Base-by-base conservation (phyloP, 2,329 filamentous ascomycete genomes). In the Corniculantispora saksenae region DNA sequence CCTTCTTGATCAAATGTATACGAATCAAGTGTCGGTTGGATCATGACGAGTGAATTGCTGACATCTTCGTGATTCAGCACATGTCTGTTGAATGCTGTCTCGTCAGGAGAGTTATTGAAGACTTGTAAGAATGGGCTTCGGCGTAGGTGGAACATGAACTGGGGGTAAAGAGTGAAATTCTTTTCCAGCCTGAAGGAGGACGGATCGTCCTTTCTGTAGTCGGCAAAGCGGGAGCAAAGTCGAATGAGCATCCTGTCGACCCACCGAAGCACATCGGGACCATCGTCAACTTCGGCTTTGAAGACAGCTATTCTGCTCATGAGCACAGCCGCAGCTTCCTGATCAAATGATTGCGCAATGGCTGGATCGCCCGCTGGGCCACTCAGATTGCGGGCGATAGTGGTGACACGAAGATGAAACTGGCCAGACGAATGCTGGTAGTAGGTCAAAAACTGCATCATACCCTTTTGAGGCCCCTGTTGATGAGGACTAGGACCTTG, bases 281-380 rank as follows among this genome's bases (percentile, higher is more conserved):
- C 95, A 75, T 99, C 95, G 72, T 99, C 95, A 29, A 98, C 94
- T 76, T 99, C 95, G 1, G 95, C 94, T 82, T 98, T 99, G 84
- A 97, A 99, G 57, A 98, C 95, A 10, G 95, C 95, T 77, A 99
- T 99, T 69, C 95, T 88, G n/a, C 94, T 96, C 95, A 99, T 99
- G 53, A 99, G 86, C 21, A 98, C 95, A 25, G 95, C 95, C 3
- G 95, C 94, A 51, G 95, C 95, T 82, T 99, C 95, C 77, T 99
- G 95, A 71, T 99, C 95, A 76, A 99, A 99, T 0, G 94, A 97
- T 72, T 97, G 94, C 9, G 95, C 94, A 71, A 99, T 92, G 10
- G 94, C 92, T 29, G 94, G 94, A 75, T 99, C 95, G 45, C 95
- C 95, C 53, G 94, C 92, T 15, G 95, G 95, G 3, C 95, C 94